Conservation (phyloP, 2,329 filamentous ascomycete genomes). For the Sarocladium kiliense region DNA sequence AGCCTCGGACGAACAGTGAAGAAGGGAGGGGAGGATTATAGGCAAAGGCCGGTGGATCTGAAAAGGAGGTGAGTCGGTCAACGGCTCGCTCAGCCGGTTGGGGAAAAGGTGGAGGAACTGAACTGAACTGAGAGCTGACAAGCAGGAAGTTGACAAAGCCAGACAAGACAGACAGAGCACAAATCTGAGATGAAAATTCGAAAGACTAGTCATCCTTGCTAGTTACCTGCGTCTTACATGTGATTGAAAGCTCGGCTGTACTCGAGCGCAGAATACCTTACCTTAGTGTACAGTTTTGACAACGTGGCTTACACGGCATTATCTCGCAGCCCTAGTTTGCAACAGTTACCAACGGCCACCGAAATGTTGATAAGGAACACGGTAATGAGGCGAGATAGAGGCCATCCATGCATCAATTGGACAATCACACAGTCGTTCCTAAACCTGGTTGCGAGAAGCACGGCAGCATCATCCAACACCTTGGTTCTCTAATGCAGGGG, state of each 20-base stretch:
- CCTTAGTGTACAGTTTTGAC: not conserved
- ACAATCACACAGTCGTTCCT: no score
- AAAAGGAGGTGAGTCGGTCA: conserved; percentile 13
- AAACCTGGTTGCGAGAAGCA: not conserved
- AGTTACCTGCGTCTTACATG: not conserved
- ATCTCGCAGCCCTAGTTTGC: not conserved
- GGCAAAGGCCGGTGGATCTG: conserved; percentile 20
- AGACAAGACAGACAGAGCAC: not conserved
- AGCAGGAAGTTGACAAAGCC: not conserved
- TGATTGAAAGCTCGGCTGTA: not conserved
- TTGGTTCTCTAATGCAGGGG: not conserved
- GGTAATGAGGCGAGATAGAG: no score
- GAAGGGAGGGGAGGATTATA: not conserved
- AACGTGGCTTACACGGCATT: conserved; percentile 2
- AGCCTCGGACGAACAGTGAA: not conserved
- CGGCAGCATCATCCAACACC: not conserved
- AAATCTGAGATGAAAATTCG: not conserved
- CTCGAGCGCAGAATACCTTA: not conserved
- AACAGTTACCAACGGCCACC: not conserved
- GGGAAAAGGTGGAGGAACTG: not conserved
- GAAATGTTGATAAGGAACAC: not conserved
- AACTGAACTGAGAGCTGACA: not conserved
- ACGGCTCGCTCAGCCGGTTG: conserved; percentile 2
- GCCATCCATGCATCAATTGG: no score
- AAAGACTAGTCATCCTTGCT: not conserved